Percentiles rank a stretch among this genome's conserved stretches.
Evolutionary conservation across 495 filamentous ascomycete species (phyloP).

Genomic region (Neurospora hispaniola): DNA sequence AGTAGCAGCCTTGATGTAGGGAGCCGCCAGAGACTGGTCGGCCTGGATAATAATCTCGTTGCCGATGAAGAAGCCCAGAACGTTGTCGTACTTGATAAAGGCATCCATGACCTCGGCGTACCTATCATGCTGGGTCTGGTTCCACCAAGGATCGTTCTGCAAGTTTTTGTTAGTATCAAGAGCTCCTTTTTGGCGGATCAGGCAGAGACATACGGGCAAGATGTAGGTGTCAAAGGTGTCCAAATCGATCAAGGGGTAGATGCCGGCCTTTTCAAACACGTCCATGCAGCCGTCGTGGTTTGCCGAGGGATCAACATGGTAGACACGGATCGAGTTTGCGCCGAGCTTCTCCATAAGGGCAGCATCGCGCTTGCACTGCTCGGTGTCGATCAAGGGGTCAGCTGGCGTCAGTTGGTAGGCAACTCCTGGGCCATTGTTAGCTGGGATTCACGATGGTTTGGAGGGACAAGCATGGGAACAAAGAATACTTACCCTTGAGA

Average conservation of each 20-base stretch:
- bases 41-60: constrained; percentile 68
- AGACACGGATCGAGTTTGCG: constrained; percentile 78
- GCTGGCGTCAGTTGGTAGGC: constrained; percentile 23
- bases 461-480: neutral
- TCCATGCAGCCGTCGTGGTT: constrained; percentile 67
- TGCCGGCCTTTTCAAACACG: constrained; percentile 57
- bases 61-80: constrained; percentile 72
- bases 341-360: constrained; percentile 68
- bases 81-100: constrained; percentile 70
- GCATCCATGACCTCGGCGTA: constrained; percentile 67
- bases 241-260: constrained; percentile 74
- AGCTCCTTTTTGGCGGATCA: constrained; percentile 2
- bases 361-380: constrained; percentile 72
- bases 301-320: constrained; percentile 63
- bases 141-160: constrained; percentile 54
- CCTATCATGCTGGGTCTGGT: constrained; percentile 50
- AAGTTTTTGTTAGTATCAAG: constrained; percentile 2
- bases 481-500: constrained; percentile 54
- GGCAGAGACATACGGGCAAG: constrained; percentile 43
- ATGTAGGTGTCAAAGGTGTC: constrained; percentile 78
- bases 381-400: constrained; percentile 65
- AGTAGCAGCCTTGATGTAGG: constrained; percentile 71
- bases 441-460: neutral
- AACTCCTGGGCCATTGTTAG: constrained; percentile 7
- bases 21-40: constrained; percentile 56